A percentile compares a stretch with the other conserved stretches of the same genome.
Evolutionary conservation across 1,139 yeast genomes (phyloP).

Genomic region (Groenewaldozyma auringiensis): DNA sequence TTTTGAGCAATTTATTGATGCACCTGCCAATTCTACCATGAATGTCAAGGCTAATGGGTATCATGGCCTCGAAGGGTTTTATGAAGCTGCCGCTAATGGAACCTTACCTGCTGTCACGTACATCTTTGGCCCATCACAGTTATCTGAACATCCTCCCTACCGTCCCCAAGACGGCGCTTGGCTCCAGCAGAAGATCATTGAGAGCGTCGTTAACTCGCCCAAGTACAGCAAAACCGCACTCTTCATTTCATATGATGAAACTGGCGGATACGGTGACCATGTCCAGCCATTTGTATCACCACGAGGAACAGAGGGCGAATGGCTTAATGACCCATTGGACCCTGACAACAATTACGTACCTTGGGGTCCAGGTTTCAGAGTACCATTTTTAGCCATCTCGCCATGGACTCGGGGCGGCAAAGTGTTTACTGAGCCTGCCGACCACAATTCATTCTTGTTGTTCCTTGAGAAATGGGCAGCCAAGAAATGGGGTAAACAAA

Average conservation of each 20-base stretch:
- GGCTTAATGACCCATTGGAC: constrained; percentile 13
- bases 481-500: constrained; percentile 11
- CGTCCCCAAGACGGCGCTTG: constrained; percentile 19
- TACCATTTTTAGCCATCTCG: constrained; percentile 15
- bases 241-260: constrained; percentile 20
- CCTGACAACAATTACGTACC: constrained; percentile 10
- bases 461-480: constrained; percentile 18
- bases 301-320: constrained; percentile 14
- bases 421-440: constrained; percentile 22
- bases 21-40: constrained; percentile 9
- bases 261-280: constrained; percentile 24
- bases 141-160: constrained; percentile 21
- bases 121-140: constrained; percentile 18
- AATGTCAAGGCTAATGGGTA: constrained; percentile 13
- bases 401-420: constrained; percentile 22
- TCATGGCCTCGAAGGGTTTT: constrained; percentile 15
- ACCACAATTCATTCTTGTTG: constrained; percentile 19
- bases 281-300: constrained; percentile 18
- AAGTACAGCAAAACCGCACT: constrained; percentile 17
- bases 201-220: constrained; percentile 16
- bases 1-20: constrained; percentile 17
- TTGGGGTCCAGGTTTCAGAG: constrained; percentile 17
- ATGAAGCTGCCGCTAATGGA: constrained; percentile 16
- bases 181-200: constrained; percentile 15
- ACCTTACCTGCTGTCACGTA: constrained; percentile 21